These are phyloP conservation scores for Tilletia caries DNA, from an alignment of 1,284 basidiomycete genomes.

Conservation along the genomic window DNA sequence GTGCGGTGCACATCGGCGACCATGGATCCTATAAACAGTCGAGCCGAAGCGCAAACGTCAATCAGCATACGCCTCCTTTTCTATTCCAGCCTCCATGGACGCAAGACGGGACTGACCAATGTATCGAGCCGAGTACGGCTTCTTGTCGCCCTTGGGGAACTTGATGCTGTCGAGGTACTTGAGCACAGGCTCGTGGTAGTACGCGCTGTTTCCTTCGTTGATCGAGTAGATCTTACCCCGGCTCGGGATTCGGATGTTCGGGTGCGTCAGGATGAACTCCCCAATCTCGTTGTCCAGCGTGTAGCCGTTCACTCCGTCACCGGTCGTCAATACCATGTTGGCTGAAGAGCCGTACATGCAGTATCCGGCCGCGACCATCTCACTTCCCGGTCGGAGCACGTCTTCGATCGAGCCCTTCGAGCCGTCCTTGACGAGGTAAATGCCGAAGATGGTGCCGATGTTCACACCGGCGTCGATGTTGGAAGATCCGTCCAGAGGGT, in stretches of 20 bases:
- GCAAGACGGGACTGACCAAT: slow-evolving; percentile 63
- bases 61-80: background rate
- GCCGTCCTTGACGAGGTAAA: slow-evolving; percentile 76
- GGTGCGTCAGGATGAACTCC: slow-evolving; percentile 98
- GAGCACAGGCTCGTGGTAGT: slow-evolving; percentile 69
- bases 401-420: slow-evolving; percentile 76
- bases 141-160: slow-evolving; percentile 56
- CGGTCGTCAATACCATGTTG: slow-evolving; percentile 93
- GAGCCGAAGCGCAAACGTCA: slow-evolving; percentile 10
- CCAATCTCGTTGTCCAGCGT: slow-evolving; percentile 82
- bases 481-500: slow-evolving; percentile 94
- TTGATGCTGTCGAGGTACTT: slow-evolving; percentile 95
- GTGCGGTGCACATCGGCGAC: slow-evolving; percentile 97
- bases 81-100: too few relatives aligned
- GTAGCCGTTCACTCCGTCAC: slow-evolving; percentile 95
- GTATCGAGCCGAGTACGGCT: slow-evolving; percentile 66
- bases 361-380: slow-evolving; percentile 93
- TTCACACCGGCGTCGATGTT: slow-evolving; percentile 99
- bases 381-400: slow-evolving; percentile 85
- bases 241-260: slow-evolving; percentile 85
- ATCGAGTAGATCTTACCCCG: slow-evolving; percentile 99
- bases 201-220: slow-evolving; percentile 96
- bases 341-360: slow-evolving; percentile 91
- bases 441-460: slow-evolving; percentile 98
- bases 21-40: slow-evolving; percentile 65